Percentiles rank a stretch among this genome's conserved stretches.
Evolutionary conservation across 768 basidiomycete species (phyloP).

Genomic region (Tylopilus subfusipes): DNA sequence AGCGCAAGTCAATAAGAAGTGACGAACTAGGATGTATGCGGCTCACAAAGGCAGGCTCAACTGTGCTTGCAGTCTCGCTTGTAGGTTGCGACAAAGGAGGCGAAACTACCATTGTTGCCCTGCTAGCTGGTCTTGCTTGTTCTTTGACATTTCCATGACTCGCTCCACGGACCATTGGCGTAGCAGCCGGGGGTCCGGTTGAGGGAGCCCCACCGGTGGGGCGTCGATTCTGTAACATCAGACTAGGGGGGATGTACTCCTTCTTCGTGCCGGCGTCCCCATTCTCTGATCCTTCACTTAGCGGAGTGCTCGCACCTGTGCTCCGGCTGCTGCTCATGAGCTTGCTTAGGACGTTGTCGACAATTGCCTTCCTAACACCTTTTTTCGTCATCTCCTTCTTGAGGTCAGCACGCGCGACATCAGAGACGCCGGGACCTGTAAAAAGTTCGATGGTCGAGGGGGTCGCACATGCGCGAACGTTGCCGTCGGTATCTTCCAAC

Average conservation of each 20-base stretch:
- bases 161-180: slow-evolving; percentile 39
- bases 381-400: slow-evolving; percentile 90
- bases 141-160: slow-evolving; percentile 52
- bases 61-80: slow-evolving; percentile 42
- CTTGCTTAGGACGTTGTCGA: slow-evolving; percentile 72
- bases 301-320: slow-evolving; percentile 40
- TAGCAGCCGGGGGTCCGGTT: slow-evolving; percentile 24
- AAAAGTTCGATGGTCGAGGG: slow-evolving; percentile 82
- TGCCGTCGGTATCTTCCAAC: slow-evolving; percentile 86
- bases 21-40: background rate
- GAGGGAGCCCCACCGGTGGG: slow-evolving; percentile 38
- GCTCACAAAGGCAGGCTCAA: slow-evolving; percentile 70
- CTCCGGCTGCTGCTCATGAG: slow-evolving; percentile 47
- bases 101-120: slow-evolving; percentile 45
- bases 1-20: background rate
- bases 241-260: slow-evolving; percentile 74
- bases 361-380: slow-evolving; percentile 81
- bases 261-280: slow-evolving; percentile 34
- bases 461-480: slow-evolving; percentile 83
- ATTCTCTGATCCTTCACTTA: slow-evolving; percentile 63
- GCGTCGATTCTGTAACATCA: slow-evolving; percentile 52
- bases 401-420: slow-evolving; percentile 86
- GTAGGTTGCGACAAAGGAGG: slow-evolving; percentile 41
- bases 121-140: slow-evolving; percentile 55
- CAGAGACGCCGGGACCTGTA: slow-evolving; percentile 74